A percentile compares a stretch with the other conserved stretches of the same genome.
These are phyloP conservation scores for Dioscorea zingiberensis DNA, from an alignment of 106 monocot genomes.

Conservation along the genomic window DNA sequence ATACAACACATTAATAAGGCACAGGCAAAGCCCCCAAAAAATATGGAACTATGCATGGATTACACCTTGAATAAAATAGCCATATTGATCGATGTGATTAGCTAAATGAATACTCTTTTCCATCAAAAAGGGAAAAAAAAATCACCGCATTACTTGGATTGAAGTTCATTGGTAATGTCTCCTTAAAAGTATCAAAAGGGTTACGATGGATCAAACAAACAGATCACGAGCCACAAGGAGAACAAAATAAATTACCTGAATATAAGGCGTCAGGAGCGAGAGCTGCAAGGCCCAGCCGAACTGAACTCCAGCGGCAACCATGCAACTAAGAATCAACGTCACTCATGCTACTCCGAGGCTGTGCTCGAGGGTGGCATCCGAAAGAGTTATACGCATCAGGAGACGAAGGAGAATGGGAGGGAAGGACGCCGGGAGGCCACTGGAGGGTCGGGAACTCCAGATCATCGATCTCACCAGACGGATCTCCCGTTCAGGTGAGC, in stretches of 20 bases:
- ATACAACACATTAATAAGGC: too few species aligned
- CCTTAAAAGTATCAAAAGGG: too few species aligned
- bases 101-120: slow-evolving; percentile 1
- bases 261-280: slow-evolving; percentile 88
- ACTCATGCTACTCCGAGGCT: slow-evolving; percentile 27
- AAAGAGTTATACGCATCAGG: neutral
- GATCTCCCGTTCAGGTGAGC: slow-evolving; percentile 8
- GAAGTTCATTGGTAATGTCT: neutral
- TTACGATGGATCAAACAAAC: neutral
- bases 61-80: too few species aligned
- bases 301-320: slow-evolving; percentile 90
- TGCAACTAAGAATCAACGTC: slow-evolving; percentile 68
- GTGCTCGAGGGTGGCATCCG: neutral
- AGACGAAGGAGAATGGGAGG: neutral
- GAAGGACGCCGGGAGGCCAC: slow-evolving; percentile 9
- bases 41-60: too few species aligned
- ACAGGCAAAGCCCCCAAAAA: too few species aligned
- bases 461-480: slow-evolving; percentile 5
- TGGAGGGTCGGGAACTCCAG: neutral
- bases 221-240: too few species aligned
- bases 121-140: slow-evolving; percentile 17
- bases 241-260: too few species aligned
- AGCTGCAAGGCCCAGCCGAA: slow-evolving; percentile 98
- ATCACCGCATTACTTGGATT: too few species aligned
- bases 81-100: too few species aligned